Conservation (phyloP, 1,284 basidiomycete species). For the Termitomyces sp. region DNA sequence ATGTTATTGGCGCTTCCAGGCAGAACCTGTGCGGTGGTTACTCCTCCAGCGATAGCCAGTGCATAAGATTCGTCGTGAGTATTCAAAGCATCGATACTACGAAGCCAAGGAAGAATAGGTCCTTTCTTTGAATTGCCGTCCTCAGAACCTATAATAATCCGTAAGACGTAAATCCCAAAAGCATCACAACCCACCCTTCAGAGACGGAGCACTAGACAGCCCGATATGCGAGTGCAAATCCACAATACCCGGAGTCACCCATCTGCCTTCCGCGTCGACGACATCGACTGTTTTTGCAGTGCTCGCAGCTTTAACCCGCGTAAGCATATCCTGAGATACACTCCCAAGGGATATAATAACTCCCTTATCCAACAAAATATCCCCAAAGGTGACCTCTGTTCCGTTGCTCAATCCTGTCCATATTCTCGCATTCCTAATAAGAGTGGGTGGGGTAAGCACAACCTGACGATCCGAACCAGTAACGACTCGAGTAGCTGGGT, state of each 20-base stretch:
- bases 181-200: slow-evolving; percentile 23
- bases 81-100: slow-evolving; percentile 43
- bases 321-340: slow-evolving; percentile 29
- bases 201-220: slow-evolving; percentile 49
- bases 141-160: slow-evolving; percentile 32
- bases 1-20: slow-evolving; percentile 58
- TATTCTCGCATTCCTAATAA: slow-evolving; percentile 74
- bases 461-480: slow-evolving; percentile 63
- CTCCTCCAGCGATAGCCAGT: slow-evolving; percentile 40
- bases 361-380: slow-evolving; percentile 53
- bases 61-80: slow-evolving; percentile 45
- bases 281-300: slow-evolving; percentile 20
- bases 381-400: slow-evolving; percentile 58
- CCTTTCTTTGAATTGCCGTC: slow-evolving; percentile 47
- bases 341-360: slow-evolving; percentile 51
- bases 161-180: too few relatives aligned
- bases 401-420: slow-evolving; percentile 74
- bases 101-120: slow-evolving; percentile 46
- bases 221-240: slow-evolving; percentile 78
- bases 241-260: slow-evolving; percentile 66
- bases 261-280: slow-evolving; percentile 42
- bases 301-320: slow-evolving; percentile 19
- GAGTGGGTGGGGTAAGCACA: slow-evolving; percentile 53
- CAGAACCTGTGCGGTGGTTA: slow-evolving; percentile 41
- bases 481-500: slow-evolving; percentile 3